Conservation (phyloP, 306 rosid species). For the Quercus dentata region DNA sequence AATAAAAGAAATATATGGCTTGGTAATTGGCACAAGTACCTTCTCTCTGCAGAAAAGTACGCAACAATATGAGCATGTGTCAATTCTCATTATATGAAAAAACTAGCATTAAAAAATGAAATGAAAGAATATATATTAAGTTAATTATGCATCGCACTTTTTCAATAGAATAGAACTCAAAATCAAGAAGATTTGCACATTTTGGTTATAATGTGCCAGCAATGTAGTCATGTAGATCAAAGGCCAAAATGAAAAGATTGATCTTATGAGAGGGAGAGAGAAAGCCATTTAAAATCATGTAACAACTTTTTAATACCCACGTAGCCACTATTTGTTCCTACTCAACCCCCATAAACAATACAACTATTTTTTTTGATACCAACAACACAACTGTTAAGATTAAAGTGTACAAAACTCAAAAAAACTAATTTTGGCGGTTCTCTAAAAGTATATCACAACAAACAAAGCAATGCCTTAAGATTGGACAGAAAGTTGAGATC, state of each 20-base stretch:
- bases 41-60: slow-evolving; percentile 63
- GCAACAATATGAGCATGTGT: background rate
- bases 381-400: background rate
- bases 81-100: background rate
- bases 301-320: background rate
- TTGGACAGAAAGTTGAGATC: too few species aligned
- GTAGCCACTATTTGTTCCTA: slow-evolving; percentile 1
- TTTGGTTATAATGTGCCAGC: background rate
- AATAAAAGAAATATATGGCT: slow-evolving; percentile 80
- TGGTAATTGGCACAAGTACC: slow-evolving; percentile 58
- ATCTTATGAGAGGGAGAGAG: background rate
- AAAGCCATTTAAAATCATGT: background rate
- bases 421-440: background rate
- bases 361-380: background rate
- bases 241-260: background rate
- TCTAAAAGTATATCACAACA: background rate
- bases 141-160: background rate
- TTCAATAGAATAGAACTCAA: too few species aligned
- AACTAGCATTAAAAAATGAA: background rate
- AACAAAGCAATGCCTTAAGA: background rate
- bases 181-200: too few species aligned
- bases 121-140: background rate
- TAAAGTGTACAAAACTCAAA: background rate
- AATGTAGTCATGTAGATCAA: background rate
- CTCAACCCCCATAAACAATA: slow-evolving; percentile 1